Base-by-base conservation (phyloP, 176 grass and related monocot species). In the Calamus simplicifolius region DNA sequence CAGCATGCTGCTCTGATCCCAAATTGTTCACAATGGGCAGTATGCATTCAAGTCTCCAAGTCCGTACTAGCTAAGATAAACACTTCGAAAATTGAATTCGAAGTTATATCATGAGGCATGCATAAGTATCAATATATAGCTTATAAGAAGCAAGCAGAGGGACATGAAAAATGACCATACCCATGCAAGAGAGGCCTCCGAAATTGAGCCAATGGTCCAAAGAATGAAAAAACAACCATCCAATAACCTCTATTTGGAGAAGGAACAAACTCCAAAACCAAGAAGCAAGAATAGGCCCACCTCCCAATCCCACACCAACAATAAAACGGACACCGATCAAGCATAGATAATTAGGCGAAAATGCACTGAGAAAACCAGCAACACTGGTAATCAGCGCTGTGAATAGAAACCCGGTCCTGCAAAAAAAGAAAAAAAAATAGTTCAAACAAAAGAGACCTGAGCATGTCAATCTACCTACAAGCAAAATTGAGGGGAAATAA, bases 191-290 rank as follows among this genome's bases (percentile, higher is more conserved):
- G 92, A 97, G 73, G 92, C 92, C 75, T 97, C 92, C 0, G 91
- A 80, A 43, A 97, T 85, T 27, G 92, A 91, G 35, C 92, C 92
- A 43, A 97, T 72, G 57, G 92, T 97, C 92, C 87, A 97, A 79
- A 97, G 71, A 84, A 79, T 30, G 83, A 90, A 65, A 97, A 80
- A 50, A 85, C 25, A 27, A 97, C 87, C 92, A 97, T 97, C 92
- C 92, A 97, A 54, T 81, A 88, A 77, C 92, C 92, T 71, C 87
- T 79, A 74, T 69, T 77, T 62, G 92, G 83, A 72, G 92, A 80
- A 65, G 92, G 92, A 74, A 91, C 82, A 69, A 97, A 97, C 77
- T 97, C 92, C 75, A 68, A 72, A 97, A 97, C 92, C 92, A 97
- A 60, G 92, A 97, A 31, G 79, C 76, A 16, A 97, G 92, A 38